phyloP scores from a whole-genome alignment of 179 eudicot genomes.

The Silene noctiflora region DNA sequence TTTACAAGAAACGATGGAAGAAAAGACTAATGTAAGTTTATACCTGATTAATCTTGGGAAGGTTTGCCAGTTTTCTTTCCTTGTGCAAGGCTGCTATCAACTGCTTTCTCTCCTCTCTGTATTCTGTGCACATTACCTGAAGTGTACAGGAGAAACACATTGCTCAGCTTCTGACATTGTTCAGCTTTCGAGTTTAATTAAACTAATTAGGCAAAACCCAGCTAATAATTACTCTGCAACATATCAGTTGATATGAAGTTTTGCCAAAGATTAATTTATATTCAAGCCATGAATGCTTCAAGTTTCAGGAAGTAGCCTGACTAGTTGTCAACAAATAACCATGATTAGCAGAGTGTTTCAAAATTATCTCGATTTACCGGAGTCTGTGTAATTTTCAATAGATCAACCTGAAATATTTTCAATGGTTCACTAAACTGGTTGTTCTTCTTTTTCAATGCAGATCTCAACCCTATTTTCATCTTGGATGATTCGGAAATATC shows the following conservation, averaged over 20 bases:
- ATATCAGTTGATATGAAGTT: not conserved
- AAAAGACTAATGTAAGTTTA: not conserved
- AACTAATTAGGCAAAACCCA: not conserved
- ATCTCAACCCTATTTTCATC: too few relatives aligned
- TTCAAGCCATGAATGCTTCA: too few relatives aligned
- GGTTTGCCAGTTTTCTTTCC: constrained; percentile 63
- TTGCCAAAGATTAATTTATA: too few relatives aligned
- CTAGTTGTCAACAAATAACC: too few relatives aligned
- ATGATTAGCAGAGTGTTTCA: too few relatives aligned
- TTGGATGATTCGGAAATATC: too few relatives aligned
- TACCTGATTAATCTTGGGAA: constrained; percentile 81
- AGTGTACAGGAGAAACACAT: not conserved
- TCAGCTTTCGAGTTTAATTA: not conserved
- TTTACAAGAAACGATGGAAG: not conserved
- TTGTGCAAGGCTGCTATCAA: constrained; percentile 59
- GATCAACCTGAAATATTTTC: too few relatives aligned
- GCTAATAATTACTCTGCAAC: not conserved
- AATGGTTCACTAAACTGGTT: too few relatives aligned
- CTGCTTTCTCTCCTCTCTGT: constrained; percentile 58
- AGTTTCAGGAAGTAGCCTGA: too few relatives aligned
- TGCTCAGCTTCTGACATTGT: not conserved
- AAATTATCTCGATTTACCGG: too few relatives aligned
- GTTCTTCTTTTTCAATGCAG: too few relatives aligned
- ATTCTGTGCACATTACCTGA: constrained; percentile 75
- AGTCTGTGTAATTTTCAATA: too few relatives aligned